Evolutionary conservation across 192 early-diverging fungal species (phyloP), one percentile per base, ranked within the genome.

Genomic region (Coemansia guatemalensis): DNA sequence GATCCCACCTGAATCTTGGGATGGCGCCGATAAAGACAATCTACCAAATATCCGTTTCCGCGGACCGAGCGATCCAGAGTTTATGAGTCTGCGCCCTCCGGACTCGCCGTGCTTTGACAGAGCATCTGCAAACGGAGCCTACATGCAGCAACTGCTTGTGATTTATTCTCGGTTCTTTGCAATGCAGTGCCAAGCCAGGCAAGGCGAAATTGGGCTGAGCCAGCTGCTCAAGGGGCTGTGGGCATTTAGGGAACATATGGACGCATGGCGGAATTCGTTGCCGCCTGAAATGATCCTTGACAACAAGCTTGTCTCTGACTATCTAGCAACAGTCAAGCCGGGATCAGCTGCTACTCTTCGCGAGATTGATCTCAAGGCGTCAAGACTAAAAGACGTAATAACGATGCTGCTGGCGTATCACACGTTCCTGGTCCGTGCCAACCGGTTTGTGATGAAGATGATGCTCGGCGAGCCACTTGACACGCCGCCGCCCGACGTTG

Each of bases 401-500:
- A 60, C 62, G 56, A 52, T 74, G 48, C 61, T 79, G 33, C 21
- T 79, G 64, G 47, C 61, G 41, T 79, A 79, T 65, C 77, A 79
- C 44, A 70, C 68, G 21, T 73, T 67, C 39, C 33, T 79, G 56
- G 60, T 70, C 26, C 70, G 77, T 2, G 77, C 77, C 25, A 79
- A 79, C 68, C 64, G 77, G 3, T 70, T 63, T 39, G 68, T 64
- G 8, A 79, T 79, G 77, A 79, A 79, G 64, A 60, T 60, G 49
- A 70, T 79, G 77, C 58, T 74, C 51, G 76, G 76, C 14, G 76
- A 79, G 71, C 64, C 55, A 5, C 56, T 79, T 23, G 55, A 67
- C 27, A 57, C 62, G 56, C 76, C 76, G 52, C 67, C 76, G 52
- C 76, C 76, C 2, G 67, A 79, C 35, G 61, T 73, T 20, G 64